Evolutionary conservation across 1,139 yeast genomes (phyloP).

Genomic region (Yamadazyma blattariae): DNA sequence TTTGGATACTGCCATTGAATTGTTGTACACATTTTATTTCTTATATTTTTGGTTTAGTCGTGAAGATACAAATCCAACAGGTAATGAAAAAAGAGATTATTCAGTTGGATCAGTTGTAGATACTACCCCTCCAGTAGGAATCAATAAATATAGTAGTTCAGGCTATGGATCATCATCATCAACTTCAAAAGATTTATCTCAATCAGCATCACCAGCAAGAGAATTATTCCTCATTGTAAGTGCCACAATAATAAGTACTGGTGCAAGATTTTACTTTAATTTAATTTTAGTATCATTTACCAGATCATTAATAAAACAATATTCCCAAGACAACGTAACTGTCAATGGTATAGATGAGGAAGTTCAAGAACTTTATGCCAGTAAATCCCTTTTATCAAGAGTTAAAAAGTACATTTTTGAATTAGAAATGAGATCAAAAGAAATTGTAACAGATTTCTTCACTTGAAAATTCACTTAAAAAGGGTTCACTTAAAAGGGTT

Average conservation of each 20-base stretch:
- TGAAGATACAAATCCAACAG: conserved; percentile 27
- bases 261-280: conserved; percentile 62
- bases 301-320: conserved; percentile 38
- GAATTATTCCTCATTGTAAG: conserved; percentile 69
- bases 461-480: too few species aligned
- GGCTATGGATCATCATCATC: neutral
- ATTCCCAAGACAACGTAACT: conserved; percentile 16
- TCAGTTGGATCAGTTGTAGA: conserved; percentile 1
- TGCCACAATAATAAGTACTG: conserved; percentile 52
- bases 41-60: conserved; percentile 69
- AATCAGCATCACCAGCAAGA: conserved; percentile 67
- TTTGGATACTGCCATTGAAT: conserved; percentile 64
- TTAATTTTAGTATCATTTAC: conserved; percentile 63
- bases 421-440: conserved; percentile 32
- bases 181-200: conserved; percentile 24
- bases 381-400: conserved; percentile 20
- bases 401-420: conserved; percentile 23
- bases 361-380: conserved; percentile 23
- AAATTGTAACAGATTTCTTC: conserved; percentile 23
- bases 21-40: conserved; percentile 72
- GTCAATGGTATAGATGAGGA: conserved; percentile 21
- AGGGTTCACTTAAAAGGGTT: too few species aligned
- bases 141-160: neutral
- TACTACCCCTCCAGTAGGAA: neutral
- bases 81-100: conserved; percentile 10